These are phyloP conservation scores for Cutaneotrichosporon spelunceum DNA, from an alignment of 1,284 basidiomycete genomes.

Conservation along the genomic window DNA sequence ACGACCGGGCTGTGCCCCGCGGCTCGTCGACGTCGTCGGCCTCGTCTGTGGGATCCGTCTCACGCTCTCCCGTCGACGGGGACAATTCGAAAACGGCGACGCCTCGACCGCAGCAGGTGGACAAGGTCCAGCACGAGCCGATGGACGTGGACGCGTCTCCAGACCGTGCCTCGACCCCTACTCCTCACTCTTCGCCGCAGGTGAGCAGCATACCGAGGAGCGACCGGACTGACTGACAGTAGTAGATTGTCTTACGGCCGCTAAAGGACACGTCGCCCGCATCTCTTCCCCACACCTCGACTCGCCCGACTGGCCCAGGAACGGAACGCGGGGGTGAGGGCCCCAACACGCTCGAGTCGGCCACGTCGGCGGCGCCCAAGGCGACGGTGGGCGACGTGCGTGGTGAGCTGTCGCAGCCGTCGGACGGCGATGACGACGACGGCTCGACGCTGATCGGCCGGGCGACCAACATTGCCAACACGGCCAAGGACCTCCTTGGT, in stretches of 20 bases:
- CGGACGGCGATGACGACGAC: conserved; percentile 32
- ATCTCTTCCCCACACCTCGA: conserved; percentile 43
- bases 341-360: conserved; percentile 21
- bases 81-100: conserved; percentile 4
- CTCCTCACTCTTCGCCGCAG: conserved; percentile 53
- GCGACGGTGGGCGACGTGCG: conserved; percentile 1
- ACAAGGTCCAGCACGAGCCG: conserved; percentile 32
- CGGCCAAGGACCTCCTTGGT: conserved; percentile 52
- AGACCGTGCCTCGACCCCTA: conserved; percentile 48
- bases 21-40: conserved; percentile 34
- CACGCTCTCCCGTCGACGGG: conserved; percentile 22
- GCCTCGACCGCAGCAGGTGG: conserved; percentile 22
- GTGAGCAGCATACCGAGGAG: conserved; percentile 35
- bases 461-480: conserved; percentile 51
- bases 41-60: conserved; percentile 17
- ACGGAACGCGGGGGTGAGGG: conserved; percentile 1
- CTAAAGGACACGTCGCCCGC: conserved; percentile 48
- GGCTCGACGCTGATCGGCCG: conserved; percentile 47
- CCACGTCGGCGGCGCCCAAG: conserved; percentile 4
- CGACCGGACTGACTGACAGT: conserved; percentile 28
- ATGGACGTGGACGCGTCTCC: conserved; percentile 44
- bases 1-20: conserved; percentile 38
- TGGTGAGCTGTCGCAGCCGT: conserved; percentile 18
- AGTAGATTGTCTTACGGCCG: conserved; percentile 46
- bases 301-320: conserved; percentile 13